Evolutionary conservation across 1,284 basidiomycete species (phyloP).

Genomic region (Ganoderma lingzhi): DNA sequence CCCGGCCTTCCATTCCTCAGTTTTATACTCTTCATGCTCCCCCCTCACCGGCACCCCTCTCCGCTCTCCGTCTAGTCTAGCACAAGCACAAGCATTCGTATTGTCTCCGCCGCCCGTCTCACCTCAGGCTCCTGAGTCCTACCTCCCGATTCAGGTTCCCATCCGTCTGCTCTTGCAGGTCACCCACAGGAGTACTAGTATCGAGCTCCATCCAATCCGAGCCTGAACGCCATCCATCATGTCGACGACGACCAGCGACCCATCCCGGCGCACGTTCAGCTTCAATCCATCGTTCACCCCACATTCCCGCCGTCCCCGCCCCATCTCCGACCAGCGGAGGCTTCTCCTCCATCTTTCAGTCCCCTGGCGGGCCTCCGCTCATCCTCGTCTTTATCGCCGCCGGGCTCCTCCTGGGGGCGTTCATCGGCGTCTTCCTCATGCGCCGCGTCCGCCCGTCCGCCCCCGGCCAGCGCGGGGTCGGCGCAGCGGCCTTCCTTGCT

Average conservation of each 20-base stretch:
- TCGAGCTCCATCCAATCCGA: not conserved
- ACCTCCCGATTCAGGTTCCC: not conserved
- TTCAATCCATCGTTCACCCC: no score
- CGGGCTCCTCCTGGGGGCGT: slow-evolving; percentile 38
- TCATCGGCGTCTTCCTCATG: slow-evolving; percentile 34
- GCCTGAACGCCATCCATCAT: not conserved
- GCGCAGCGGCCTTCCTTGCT: slow-evolving; percentile 1
- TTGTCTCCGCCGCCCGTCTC: not conserved
- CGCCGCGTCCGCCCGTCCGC: slow-evolving; percentile 27
- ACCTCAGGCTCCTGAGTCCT: not conserved
- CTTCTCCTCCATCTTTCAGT: slow-evolving; percentile 31
- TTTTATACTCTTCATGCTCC: slow-evolving; percentile 2
- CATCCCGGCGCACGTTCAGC: not conserved
- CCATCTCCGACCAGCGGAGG: slow-evolving; percentile 6
- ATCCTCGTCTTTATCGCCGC: slow-evolving; percentile 42
- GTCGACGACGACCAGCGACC: not conserved
- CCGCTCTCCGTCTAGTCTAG: not conserved
- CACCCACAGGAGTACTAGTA: not conserved
- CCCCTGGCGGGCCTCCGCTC: slow-evolving; percentile 38
- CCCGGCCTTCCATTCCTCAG: not conserved
- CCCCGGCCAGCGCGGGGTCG: slow-evolving; percentile 21
- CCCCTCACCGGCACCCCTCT: no score
- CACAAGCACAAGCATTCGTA: not conserved
- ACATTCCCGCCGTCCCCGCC: not conserved
- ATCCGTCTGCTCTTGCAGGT: not conserved